These are phyloP conservation scores for Alternaria sp. DNA, from an alignment of 2,329 filamentous ascomycete species.

Conservation along the genomic window DNA sequence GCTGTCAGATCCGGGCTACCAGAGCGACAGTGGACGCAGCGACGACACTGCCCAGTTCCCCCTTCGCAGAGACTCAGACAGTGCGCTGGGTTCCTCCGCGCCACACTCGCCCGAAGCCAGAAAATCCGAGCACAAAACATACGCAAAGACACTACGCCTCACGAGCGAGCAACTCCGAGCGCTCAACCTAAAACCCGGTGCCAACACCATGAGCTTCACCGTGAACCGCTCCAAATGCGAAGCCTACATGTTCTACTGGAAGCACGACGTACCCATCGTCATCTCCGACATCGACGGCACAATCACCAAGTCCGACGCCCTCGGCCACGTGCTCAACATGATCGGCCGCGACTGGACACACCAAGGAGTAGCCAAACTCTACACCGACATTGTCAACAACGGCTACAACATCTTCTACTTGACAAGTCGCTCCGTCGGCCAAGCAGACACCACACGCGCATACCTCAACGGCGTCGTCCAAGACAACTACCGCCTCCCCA, in stretches of 20 bases:
- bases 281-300: constrained; percentile 99
- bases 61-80: constrained; percentile 71
- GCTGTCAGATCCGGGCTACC: constrained; percentile 90
- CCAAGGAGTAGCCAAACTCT: constrained; percentile 93
- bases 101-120: constrained; percentile 59
- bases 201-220: constrained; percentile 93
- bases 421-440: constrained; percentile 90
- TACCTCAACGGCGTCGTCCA: constrained; percentile 91
- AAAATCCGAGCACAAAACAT: constrained; percentile 77
- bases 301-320: constrained; percentile 94
- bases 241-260: constrained; percentile 94
- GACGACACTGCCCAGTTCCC: constrained; percentile 64
- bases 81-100: constrained; percentile 70
- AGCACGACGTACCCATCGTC: constrained; percentile 87
- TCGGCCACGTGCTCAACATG: constrained; percentile 94
- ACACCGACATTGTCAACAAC: constrained; percentile 92
- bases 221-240: constrained; percentile 93
- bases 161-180: constrained; percentile 95
- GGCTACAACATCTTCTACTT: constrained; percentile 99
- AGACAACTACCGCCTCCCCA: constrained; percentile 83
- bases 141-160: constrained; percentile 92
- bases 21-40: constrained; percentile 79
- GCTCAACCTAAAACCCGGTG: constrained; percentile 80
- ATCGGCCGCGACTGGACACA: constrained; percentile 99
- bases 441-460: constrained; percentile 86